phyloP scores from a whole-genome alignment of 257 asterid genomes.

The Sherardia arvensis region DNA sequence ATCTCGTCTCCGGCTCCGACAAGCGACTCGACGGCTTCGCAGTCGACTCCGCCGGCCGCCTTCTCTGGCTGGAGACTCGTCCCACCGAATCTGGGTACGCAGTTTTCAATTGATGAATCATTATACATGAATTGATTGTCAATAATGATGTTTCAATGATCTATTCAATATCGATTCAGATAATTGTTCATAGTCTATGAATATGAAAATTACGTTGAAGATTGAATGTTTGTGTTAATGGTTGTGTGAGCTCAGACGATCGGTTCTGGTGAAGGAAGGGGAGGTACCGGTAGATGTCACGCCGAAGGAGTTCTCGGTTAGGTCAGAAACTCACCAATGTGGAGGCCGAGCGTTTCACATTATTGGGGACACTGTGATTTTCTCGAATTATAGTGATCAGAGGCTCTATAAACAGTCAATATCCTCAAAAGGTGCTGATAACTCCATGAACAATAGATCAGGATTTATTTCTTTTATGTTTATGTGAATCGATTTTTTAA shows the following conservation, averaged over 20 bases:
- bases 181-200: too few species aligned
- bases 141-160: neutral
- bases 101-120: neutral
- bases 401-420: slow-evolving; percentile 66
- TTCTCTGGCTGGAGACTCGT: slow-evolving; percentile 76
- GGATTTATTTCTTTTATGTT: neutral
- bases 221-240: slow-evolving; percentile 2
- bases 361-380: slow-evolving; percentile 48
- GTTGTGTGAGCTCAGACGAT: slow-evolving; percentile 47
- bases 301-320: slow-evolving; percentile 70
- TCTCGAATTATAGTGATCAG: slow-evolving; percentile 90
- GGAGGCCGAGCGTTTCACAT: slow-evolving; percentile 89
- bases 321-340: slow-evolving; percentile 83
- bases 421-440: slow-evolving; percentile 42
- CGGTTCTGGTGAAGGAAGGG: slow-evolving; percentile 64
- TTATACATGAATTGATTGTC: neutral
- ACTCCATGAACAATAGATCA: neutral
- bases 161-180: too few species aligned
- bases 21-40: slow-evolving; percentile 70
- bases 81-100: slow-evolving; percentile 79
- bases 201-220: too few species aligned
- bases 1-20: slow-evolving; percentile 62
- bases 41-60: slow-evolving; percentile 52
- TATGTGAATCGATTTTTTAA: neutral
- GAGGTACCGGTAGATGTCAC: slow-evolving; percentile 55